Evolutionary conservation across 139 green algal genomes (phyloP), one percentile per base, ranked within the genome.

Genomic region (Edaphochlamys debaryana): DNA sequence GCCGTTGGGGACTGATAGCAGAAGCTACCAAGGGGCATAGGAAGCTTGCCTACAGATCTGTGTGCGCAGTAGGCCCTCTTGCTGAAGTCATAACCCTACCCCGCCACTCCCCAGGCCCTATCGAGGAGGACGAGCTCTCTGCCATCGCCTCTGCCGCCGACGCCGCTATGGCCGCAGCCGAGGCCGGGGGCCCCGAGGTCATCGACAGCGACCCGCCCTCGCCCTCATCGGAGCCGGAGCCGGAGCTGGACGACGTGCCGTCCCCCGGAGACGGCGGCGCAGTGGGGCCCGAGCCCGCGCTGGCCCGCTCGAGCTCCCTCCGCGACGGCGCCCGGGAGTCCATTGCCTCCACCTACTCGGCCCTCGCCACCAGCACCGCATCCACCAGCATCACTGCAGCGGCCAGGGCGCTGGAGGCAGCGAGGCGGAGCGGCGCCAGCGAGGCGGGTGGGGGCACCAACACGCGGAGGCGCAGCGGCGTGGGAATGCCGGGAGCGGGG

Each of bases 331-430:
- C 6, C 56, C 56, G 56, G 6, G 19, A 6, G 25, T 27, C 23
- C 56, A 63, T 4, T 3, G n/a, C 62, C 5, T 38, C n/a, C 3
- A 23, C 72, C 72, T 67, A 54, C 54, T 52, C 63, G 4, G 20
- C 54, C 6, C 34, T 79, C 13, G 52, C 52, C 25, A 42, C 72
- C 34, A 79, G 72, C 72, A 79, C 36, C 37, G 36, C 72, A 22
- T 56, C 52, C 34, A 56, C 52, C 72, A 79, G 72, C 36, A 52
- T 79, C 22, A 4, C 52, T 34, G 52, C 52, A 2, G 72, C 72
- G 36, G 72, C 72, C 25, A 7, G 36, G 1, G 72, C 72, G 0
- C 52, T 79, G 34, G n/a, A 68, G 52, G 72, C 72, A 13, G 9
- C 45, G 45, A 9, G 45, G 13, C 11, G 11, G 11, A 54, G 45